Base-by-base conservation (phyloP, 306 rosid species). In the Vigna radiata region DNA sequence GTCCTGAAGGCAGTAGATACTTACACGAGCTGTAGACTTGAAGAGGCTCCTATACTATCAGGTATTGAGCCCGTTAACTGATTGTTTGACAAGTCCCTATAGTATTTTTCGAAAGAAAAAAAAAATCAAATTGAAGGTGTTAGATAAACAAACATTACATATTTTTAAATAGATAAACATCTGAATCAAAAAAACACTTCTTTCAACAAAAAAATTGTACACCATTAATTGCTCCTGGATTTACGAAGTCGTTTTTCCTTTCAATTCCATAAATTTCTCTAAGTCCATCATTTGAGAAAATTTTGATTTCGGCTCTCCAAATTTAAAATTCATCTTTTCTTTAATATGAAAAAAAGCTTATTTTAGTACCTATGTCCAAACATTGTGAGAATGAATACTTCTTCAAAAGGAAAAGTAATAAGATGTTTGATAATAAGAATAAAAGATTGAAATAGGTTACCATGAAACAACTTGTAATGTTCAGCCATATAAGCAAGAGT, bases 41-140 rank as follows among this genome's bases (percentile, higher is more conserved):
- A 88, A 83, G 92, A 84, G 21, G 88, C 75, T 79, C 87, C 75
- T 79, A 95, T 75, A 82, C 92, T 87, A 68, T 88, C 92, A 17
- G 97, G 96, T 75, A 91, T 95, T 59, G 97, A 67, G 53, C 97
- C 99, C 7, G 90, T 77, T 59, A 92, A 82, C 74, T 85, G 94
- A 86, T 95, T 95, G 78, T 83, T 69, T 70, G 99, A 89, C 85
- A 95, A 84, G 86, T 95, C 99, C 97, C 99, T 95, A 58, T 75
- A 71, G 41, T 73, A 59, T 49, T 41, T 33, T 63, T 16, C n/a
- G 70, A 77, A 49, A 25, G 27, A 25, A 23, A 55, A 67, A 29
- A 23, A 55, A 67, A 78, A 78, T n/a, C 69, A 70, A 27, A n/a
- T n/a, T 16, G 53, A 44, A 77, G 63, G 21, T 58, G 17, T 66